A percentile compares a stretch with the other conserved stretches of the same genome.
Conservation (phyloP, 202 grass and related monocot species). For the Saccharum hybrid region DNA sequence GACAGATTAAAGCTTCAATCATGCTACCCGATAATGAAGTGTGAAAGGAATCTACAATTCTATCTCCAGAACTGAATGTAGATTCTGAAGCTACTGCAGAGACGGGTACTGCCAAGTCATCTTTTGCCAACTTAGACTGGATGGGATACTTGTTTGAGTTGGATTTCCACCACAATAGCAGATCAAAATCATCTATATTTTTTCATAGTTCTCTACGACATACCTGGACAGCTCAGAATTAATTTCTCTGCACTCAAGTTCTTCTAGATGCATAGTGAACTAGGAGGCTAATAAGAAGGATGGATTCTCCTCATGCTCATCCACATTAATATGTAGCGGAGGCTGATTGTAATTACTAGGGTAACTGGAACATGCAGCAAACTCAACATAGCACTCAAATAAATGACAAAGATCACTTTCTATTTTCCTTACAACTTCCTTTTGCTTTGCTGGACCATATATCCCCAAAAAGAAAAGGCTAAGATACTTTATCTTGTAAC, state of each 20-base stretch:
- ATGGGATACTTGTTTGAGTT: background rate
- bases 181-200: background rate
- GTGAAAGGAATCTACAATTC: background rate
- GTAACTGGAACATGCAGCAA: background rate
- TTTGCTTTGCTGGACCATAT: no score
- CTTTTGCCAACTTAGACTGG: background rate
- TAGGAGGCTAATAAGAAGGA: conserved; percentile 15
- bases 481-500: no score
- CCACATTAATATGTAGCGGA: background rate
- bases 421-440: background rate
- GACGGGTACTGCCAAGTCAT: background rate
- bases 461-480: no score
- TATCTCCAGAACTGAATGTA: background rate
- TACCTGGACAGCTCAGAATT: conserved; percentile 28
- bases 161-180: conserved; percentile 1
- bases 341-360: background rate
- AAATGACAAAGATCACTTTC: conserved; percentile 1
- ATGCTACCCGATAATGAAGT: background rate
- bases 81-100: conserved; percentile 15
- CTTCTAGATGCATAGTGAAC: conserved; percentile 23
- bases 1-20: conserved; percentile 4
- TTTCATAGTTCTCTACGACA: conserved; percentile 8
- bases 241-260: background rate
- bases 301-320: conserved; percentile 29
- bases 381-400: conserved; percentile 1